phyloP scores from a whole-genome alignment of 2,329 filamentous ascomycete species.

The Lasiodiplodia gonubiensis region DNA sequence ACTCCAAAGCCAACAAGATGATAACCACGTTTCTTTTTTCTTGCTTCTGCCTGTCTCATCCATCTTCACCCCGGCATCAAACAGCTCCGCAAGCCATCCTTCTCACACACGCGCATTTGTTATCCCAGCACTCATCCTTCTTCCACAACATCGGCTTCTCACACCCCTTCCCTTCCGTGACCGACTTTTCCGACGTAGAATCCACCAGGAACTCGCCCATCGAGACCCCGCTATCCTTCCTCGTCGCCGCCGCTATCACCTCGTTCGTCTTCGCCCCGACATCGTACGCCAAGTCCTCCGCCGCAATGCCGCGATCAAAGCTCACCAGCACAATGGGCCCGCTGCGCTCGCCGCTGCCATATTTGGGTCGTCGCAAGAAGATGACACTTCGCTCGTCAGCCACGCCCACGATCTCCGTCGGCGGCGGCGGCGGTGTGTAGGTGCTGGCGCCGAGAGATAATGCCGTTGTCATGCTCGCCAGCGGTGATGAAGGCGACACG shows the following conservation, averaged over 20 bases:
- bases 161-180: too few relatives aligned
- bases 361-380: conserved; percentile 41
- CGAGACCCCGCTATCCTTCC: conserved; percentile 22
- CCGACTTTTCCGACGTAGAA: neutral
- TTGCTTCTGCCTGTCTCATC: neutral
- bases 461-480: neutral
- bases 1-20: neutral
- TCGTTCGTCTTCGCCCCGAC: conserved; percentile 37
- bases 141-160: conserved; percentile 3
- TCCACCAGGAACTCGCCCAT: neutral
- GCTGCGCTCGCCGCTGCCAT: conserved; percentile 33
- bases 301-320: conserved; percentile 34
- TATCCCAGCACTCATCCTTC: conserved; percentile 10
- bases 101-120: conserved; percentile 1
- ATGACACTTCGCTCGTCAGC: conserved; percentile 43
- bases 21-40: neutral
- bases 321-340: conserved; percentile 43
- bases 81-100: neutral
- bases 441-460: neutral
- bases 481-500: neutral
- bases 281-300: conserved; percentile 9
- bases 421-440: neutral
- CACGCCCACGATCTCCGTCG: conserved; percentile 37
- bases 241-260: conserved; percentile 37
- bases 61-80: neutral